Percentiles rank a stretch among this genome's conserved stretches.
These are phyloP conservation scores for Cryphonectria radicalis DNA, from an alignment of 2,329 filamentous ascomycete genomes.

Conservation along the genomic window DNA sequence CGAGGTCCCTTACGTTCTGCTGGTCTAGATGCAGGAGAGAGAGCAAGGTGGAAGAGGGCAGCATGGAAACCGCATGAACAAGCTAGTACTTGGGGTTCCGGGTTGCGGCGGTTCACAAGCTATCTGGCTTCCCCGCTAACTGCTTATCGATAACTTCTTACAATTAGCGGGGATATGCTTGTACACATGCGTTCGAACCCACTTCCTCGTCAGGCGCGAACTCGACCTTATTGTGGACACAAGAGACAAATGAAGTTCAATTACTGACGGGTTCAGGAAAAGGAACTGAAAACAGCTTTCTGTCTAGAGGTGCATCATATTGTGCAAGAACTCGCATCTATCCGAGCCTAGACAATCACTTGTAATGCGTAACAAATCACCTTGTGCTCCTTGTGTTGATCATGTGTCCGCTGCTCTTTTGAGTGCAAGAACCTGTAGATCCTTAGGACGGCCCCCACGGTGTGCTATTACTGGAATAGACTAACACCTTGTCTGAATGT, in stretches of 20 bases:
- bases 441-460: background rate
- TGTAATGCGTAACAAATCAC: background rate
- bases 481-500: background rate
- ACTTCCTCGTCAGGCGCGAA: background rate
- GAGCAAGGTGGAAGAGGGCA: slow-evolving; percentile 1
- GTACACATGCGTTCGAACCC: background rate
- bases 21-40: slow-evolving; percentile 3
- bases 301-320: background rate
- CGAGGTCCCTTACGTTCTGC: slow-evolving; percentile 10
- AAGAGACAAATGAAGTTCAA: background rate
- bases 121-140: slow-evolving; percentile 19
- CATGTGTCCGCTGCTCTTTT: background rate
- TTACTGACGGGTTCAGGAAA: background rate
- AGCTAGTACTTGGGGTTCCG: background rate
- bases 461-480: background rate
- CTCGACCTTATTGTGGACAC: background rate
- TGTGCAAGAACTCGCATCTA: background rate
- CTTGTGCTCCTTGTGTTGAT: background rate
- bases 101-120: background rate
- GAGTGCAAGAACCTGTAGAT: background rate
- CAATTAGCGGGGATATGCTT: background rate
- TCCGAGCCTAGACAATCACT: background rate
- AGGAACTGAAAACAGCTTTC: background rate
- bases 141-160: slow-evolving; percentile 10
- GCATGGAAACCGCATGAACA: slow-evolving; percentile 13